Evolutionary conservation across 495 filamentous ascomycete genomes (phyloP).

Genomic region (Clohesyomyces aquaticus): DNA sequence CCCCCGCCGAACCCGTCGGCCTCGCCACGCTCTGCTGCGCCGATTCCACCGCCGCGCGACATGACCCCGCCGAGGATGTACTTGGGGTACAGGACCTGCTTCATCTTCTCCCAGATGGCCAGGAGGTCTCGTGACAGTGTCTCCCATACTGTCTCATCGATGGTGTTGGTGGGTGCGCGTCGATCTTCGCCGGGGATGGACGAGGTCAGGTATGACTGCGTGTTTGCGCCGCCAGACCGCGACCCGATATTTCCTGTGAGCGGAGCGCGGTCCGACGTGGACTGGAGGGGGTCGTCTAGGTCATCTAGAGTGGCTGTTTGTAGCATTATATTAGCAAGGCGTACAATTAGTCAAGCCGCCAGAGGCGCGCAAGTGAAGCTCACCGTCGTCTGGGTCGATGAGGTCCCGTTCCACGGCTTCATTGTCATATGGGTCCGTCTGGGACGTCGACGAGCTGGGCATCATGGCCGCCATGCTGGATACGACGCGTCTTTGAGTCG

Average conservation of each 20-base stretch:
- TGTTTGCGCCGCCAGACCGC: slow-evolving; percentile 51
- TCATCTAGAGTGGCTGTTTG: slow-evolving; percentile 75
- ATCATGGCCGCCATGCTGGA: slow-evolving; percentile 43
- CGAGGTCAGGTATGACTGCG: slow-evolving; percentile 75
- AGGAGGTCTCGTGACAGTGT: slow-evolving; percentile 88
- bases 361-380: slow-evolving; percentile 8
- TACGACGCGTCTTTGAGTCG: neutral
- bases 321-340: slow-evolving; percentile 6
- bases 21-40: slow-evolving; percentile 68
- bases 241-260: slow-evolving; percentile 79
- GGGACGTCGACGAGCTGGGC: slow-evolving; percentile 41
- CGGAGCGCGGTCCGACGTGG: slow-evolving; percentile 71
- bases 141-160: slow-evolving; percentile 96
- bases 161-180: slow-evolving; percentile 87
- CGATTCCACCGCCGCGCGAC: slow-evolving; percentile 70
- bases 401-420: slow-evolving; percentile 83
- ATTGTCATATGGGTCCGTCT: slow-evolving; percentile 64
- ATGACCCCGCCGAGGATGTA: slow-evolving; percentile 80
- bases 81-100: slow-evolving; percentile 95
- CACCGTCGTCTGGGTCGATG: slow-evolving; percentile 96
- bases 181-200: slow-evolving; percentile 93
- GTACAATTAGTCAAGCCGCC: slow-evolving; percentile 5
- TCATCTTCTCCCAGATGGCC: slow-evolving; percentile 96
- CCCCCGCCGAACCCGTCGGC: slow-evolving; percentile 64
- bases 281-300: slow-evolving; percentile 83